Evolutionary conservation across 805 yeast species (phyloP).

Genomic region (Saccharomycodes ludwigii): DNA sequence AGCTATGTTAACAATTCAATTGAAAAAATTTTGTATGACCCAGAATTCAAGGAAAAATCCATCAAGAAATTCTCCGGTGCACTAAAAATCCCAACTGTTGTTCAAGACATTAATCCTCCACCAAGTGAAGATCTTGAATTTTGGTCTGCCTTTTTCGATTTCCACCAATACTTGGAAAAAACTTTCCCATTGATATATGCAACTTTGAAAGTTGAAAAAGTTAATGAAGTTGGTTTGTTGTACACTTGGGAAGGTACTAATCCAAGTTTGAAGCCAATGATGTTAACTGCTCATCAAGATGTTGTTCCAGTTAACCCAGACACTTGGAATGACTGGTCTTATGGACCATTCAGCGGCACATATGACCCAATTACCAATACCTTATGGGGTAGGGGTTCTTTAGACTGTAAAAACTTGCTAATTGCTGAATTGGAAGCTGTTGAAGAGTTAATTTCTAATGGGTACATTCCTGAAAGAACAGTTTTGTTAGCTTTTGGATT

Average conservation of each 20-base stretch:
- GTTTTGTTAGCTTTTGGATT: conserved; percentile 57
- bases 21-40: conserved; percentile 21
- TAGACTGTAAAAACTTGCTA: conserved; percentile 63
- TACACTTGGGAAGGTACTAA: conserved; percentile 53
- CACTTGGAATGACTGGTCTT: conserved; percentile 48
- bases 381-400: conserved; percentile 68
- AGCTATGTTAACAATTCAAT: conserved; percentile 12
- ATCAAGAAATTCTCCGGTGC: conserved; percentile 42
- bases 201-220: conserved; percentile 35
- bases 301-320: conserved; percentile 67
- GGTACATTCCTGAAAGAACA: conserved; percentile 49
- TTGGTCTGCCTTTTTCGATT: conserved; percentile 34
- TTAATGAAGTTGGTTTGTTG: conserved; percentile 56
- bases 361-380: conserved; percentile 44
- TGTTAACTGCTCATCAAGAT: conserved; percentile 75
- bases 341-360: conserved; percentile 54
- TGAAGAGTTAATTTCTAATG: conserved; percentile 39
- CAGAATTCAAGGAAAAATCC: conserved; percentile 27
- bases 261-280: conserved; percentile 41
- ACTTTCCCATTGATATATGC: conserved; percentile 46
- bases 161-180: conserved; percentile 40
- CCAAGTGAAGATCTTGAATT: conserved; percentile 26
- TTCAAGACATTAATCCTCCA: conserved; percentile 36
- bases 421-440: conserved; percentile 54
- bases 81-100: conserved; percentile 51